These are phyloP conservation scores for Microascus cirrosus DNA, from an alignment of 2,329 filamentous ascomycete species.

Conservation along the genomic window DNA sequence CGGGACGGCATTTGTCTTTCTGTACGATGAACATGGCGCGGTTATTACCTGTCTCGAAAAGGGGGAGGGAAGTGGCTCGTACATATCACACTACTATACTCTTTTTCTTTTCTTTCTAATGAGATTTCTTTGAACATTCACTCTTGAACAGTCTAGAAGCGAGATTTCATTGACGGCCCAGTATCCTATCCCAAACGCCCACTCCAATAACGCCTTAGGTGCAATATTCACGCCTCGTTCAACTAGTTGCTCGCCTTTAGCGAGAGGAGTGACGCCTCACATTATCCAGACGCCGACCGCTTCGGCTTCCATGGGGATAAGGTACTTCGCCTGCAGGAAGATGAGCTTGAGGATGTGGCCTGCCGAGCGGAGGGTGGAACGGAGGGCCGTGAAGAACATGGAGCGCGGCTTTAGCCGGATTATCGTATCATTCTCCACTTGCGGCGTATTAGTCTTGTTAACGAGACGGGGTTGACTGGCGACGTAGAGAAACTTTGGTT, in stretches of 20 bases:
- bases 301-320: conserved; percentile 1
- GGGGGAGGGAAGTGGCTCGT: neutral
- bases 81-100: neutral
- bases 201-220: too few species aligned
- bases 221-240: neutral
- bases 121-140: neutral
- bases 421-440: neutral
- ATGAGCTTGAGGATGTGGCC: neutral
- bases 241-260: neutral
- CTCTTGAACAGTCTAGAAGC: neutral
- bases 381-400: neutral
- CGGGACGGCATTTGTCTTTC: neutral
- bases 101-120: neutral
- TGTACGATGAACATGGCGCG: neutral
- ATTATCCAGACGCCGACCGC: neutral
- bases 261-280: neutral
- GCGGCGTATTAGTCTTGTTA: neutral
- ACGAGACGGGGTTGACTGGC: neutral
- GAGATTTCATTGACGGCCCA: too few species aligned
- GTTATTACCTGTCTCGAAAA: neutral
- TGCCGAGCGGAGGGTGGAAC: neutral
- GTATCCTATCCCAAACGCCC: too few species aligned
- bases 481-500: too few species aligned
- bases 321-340: conserved; percentile 1
- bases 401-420: neutral